phyloP scores from a whole-genome alignment of 2,329 filamentous ascomycete genomes.

The Orbilia quercus region DNA sequence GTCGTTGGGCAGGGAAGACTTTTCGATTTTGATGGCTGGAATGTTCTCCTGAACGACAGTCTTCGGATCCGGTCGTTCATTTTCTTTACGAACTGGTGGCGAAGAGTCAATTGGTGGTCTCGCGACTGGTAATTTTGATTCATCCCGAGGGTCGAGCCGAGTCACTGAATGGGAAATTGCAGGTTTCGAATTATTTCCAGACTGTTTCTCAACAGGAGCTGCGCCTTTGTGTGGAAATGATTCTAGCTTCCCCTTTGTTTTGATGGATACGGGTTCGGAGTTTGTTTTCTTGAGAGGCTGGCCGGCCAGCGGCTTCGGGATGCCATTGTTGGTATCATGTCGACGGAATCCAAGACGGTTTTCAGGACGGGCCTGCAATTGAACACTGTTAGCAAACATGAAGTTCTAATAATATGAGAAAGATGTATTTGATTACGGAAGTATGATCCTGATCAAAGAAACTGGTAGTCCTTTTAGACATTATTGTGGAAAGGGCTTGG shows the following conservation, averaged over 20 bases:
- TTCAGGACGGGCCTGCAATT: conserved; percentile 25
- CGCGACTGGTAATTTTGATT: conserved; percentile 11
- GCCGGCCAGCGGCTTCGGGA: conserved; percentile 53
- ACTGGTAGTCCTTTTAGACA: conserved; percentile 39
- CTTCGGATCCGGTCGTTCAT: background rate
- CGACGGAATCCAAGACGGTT: conserved; percentile 49
- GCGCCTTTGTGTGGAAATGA: conserved; percentile 35
- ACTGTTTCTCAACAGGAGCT: conserved; percentile 10
- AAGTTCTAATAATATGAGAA: background rate
- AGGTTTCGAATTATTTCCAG: conserved; percentile 14
- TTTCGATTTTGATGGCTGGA: conserved; percentile 7
- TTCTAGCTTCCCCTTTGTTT: conserved; percentile 35
- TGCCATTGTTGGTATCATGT: conserved; percentile 44
- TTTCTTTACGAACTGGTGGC: conserved; percentile 26
- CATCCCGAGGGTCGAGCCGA: conserved; percentile 1
- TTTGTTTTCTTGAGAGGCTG: conserved; percentile 53
- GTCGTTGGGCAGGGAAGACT: conserved; percentile 15
- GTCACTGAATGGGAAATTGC: background rate
- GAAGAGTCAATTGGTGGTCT: conserved; percentile 39
- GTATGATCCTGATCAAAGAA: conserved; percentile 54
- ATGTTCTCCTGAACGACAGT: conserved; percentile 6
- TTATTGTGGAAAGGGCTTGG: conserved; percentile 5
- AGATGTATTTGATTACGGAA: conserved; percentile 17
- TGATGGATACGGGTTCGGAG: conserved; percentile 37
- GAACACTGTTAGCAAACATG: conserved; percentile 3